A percentile compares a stretch with the other conserved stretches of the same genome.
Conservation (phyloP, 176 grass and related monocot species). For the Oryza meridionalis region DNA sequence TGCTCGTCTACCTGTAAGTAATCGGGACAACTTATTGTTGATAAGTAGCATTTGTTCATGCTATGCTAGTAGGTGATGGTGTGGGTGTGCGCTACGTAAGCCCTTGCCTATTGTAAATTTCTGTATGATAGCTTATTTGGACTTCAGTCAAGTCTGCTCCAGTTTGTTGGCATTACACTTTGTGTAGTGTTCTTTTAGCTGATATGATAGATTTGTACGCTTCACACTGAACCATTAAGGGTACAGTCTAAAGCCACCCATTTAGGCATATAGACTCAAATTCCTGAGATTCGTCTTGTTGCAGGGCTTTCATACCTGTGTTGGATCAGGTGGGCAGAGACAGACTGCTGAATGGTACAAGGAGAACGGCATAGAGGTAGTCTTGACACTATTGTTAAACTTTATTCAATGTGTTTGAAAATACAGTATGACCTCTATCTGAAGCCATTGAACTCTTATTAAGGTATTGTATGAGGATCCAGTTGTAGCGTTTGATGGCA, state of each 20-base stretch:
- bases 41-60: neutral
- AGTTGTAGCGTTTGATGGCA: constrained; percentile 79
- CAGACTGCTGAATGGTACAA: constrained; percentile 88
- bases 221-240: neutral
- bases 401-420: neutral
- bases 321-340: constrained; percentile 83
- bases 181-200: neutral
- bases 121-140: neutral
- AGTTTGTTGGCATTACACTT: neutral
- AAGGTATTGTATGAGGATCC: constrained; percentile 93
- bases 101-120: constrained; percentile 6
- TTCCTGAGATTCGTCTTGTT: constrained; percentile 31
- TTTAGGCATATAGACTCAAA: neutral
- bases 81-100: neutral
- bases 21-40: neutral
- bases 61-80: neutral
- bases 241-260: neutral
- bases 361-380: constrained; percentile 92
- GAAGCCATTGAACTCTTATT: constrained; percentile 21
- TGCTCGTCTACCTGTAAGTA: constrained; percentile 86
- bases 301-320: constrained; percentile 92
- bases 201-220: neutral
- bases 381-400: neutral
- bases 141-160: neutral
- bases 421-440: neutral